Evolutionary conservation across 164 flowering plant species (phyloP).

Genomic region (Nymphaea colorata): DNA sequence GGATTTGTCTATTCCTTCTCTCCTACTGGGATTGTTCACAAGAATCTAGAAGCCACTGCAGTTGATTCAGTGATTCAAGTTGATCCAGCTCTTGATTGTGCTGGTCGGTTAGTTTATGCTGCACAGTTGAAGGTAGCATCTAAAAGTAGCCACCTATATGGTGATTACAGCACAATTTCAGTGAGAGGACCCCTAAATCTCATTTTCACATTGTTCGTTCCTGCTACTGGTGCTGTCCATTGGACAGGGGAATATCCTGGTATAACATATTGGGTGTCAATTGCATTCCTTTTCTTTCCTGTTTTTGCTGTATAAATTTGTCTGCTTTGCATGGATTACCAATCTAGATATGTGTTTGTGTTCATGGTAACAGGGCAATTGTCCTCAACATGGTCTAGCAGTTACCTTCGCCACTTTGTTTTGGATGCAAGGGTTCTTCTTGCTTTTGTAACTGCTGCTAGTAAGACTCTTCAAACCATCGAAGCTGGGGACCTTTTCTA

Average conservation of each 20-base stretch:
- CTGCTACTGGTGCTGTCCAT: conserved; percentile 51
- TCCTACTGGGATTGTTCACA: conserved; percentile 50
- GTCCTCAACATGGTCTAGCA: conserved; percentile 26
- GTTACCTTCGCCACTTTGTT: conserved; percentile 50
- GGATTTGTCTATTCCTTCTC: conserved; percentile 76
- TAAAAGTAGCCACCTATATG: conserved; percentile 32
- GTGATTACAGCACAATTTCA: conserved; percentile 39
- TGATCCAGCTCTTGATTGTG: conserved; percentile 76
- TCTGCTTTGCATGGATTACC: background rate
- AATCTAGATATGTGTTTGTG: too few relatives aligned
- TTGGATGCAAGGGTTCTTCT: conserved; percentile 73
- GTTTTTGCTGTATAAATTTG: background rate
- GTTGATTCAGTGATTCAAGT: conserved; percentile 54
- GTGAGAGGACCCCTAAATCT: conserved; percentile 46
- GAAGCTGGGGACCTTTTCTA: background rate
- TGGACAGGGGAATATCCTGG: conserved; percentile 65
- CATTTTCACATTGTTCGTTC: conserved; percentile 47
- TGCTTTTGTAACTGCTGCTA: conserved; percentile 55
- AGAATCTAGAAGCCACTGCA: conserved; percentile 27
- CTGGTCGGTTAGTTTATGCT: conserved; percentile 67
- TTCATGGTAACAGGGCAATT: conserved; percentile 31
- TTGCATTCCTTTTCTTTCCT: background rate
- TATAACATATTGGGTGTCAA: conserved; percentile 7
- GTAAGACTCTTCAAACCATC: conserved; percentile 26
- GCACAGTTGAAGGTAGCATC: conserved; percentile 60